Conservation (phyloP, 1,284 basidiomycete species). For the Peniophora sp. region DNA sequence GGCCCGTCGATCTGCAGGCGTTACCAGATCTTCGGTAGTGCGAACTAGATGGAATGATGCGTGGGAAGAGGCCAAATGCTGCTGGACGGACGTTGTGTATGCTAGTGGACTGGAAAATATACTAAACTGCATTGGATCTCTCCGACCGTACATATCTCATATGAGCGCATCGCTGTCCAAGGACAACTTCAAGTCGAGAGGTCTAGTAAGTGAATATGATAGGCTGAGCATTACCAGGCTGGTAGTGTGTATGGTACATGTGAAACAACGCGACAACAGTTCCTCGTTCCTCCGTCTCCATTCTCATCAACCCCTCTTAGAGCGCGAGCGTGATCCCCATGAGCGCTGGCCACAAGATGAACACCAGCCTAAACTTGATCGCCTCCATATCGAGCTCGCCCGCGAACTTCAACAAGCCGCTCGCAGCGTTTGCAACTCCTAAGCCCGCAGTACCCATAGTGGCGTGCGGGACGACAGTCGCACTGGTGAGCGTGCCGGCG, state of each 20-base stretch:
- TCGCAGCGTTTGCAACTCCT: slow-evolving; percentile 13
- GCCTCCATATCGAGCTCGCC: slow-evolving; percentile 30
- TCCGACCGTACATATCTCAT: too few species aligned
- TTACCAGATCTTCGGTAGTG: slow-evolving; percentile 92
- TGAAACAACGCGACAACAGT: too few species aligned
- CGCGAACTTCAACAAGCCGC: slow-evolving; percentile 2
- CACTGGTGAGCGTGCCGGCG: neutral
- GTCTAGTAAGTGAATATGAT: too few species aligned
- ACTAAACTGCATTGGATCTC: too few species aligned
- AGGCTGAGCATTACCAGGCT: too few species aligned
- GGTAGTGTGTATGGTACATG: too few species aligned
- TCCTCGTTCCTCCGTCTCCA: too few species aligned
- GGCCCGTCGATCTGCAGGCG: slow-evolving; percentile 93
- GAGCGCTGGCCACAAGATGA: slow-evolving; percentile 49
- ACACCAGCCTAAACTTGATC: slow-evolving; percentile 43
- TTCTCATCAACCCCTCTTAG: slow-evolving; percentile 8
- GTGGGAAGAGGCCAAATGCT: neutral
- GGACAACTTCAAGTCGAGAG: too few species aligned
- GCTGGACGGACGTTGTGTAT: neutral
- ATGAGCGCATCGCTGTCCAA: too few species aligned
- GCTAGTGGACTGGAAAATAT: neutral
- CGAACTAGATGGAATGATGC: slow-evolving; percentile 40
- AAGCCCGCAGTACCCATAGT: neutral
- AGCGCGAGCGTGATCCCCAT: slow-evolving; percentile 45
- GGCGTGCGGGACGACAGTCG: neutral